phyloP scores from a whole-genome alignment of 805 yeast species.

The Teunomyces gatunensis region DNA sequence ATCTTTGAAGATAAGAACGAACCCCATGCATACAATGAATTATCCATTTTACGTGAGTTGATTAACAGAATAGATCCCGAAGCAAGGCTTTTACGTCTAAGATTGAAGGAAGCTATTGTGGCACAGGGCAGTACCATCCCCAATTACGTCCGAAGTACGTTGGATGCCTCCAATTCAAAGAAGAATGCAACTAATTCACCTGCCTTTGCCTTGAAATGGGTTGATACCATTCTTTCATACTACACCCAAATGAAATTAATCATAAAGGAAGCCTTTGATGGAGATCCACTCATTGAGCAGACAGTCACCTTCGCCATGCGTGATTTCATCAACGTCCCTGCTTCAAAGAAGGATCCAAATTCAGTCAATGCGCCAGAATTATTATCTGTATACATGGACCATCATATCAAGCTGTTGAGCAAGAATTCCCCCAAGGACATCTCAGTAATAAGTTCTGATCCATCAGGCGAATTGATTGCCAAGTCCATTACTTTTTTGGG shows the following conservation, averaged over 20 bases:
- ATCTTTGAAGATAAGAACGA: slow-evolving; percentile 8
- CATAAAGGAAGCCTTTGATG: slow-evolving; percentile 46
- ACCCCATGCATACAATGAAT: slow-evolving; percentile 32
- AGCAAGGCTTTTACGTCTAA: slow-evolving; percentile 46
- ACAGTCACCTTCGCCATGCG: slow-evolving; percentile 61
- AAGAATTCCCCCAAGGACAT: slow-evolving; percentile 16
- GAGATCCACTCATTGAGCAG: slow-evolving; percentile 49
- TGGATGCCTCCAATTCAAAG: slow-evolving; percentile 8
- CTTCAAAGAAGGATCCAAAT: slow-evolving; percentile 41
- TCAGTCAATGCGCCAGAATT: slow-evolving; percentile 37
- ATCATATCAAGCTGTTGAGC: slow-evolving; percentile 33
- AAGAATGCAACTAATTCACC: slow-evolving; percentile 29
- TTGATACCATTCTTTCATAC: slow-evolving; percentile 51
- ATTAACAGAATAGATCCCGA: slow-evolving; percentile 54
- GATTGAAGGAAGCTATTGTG: slow-evolving; percentile 46
- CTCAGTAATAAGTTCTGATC: slow-evolving; percentile 10
- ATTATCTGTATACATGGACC: slow-evolving; percentile 40
- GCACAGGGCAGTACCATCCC: slow-evolving; percentile 44
- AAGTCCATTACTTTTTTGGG: slow-evolving; percentile 62
- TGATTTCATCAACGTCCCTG: slow-evolving; percentile 57
- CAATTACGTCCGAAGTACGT: slow-evolving; percentile 16
- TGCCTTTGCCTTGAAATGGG: slow-evolving; percentile 66
- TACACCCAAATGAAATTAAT: slow-evolving; percentile 52
- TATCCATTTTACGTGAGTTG: slow-evolving; percentile 49
- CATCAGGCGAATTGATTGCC: slow-evolving; percentile 41